A percentile compares a stretch with the other conserved stretches of the same genome.
phyloP scores from a whole-genome alignment of 2,329 filamentous ascomycete species.

The Neocatenulostroma microsporum region DNA sequence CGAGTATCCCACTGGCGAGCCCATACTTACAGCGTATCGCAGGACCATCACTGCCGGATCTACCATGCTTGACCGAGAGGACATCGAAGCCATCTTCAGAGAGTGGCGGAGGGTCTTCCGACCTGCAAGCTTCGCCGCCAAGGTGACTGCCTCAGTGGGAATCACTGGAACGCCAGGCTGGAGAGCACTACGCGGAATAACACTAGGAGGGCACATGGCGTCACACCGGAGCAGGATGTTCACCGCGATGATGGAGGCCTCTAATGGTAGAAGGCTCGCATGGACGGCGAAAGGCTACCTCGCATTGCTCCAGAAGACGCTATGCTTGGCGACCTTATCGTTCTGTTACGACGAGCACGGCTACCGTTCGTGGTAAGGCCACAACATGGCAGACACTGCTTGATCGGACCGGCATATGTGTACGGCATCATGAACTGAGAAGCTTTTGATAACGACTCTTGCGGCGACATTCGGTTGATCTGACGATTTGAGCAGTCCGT shows the following conservation, averaged over 20 bases:
- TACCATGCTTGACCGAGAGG: not conserved
- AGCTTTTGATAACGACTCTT: not conserved
- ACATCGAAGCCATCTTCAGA: not conserved
- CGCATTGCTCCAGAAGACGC: not conserved
- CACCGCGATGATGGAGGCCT: not conserved
- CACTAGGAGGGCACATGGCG: not conserved
- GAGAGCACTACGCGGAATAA: not conserved
- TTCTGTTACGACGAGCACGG: not conserved
- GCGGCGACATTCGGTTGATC: not conserved
- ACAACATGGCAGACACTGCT: not conserved
- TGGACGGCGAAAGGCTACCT: not conserved
- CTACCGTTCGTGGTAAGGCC: conserved; percentile 1
- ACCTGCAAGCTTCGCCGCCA: not conserved
- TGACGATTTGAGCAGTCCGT: not conserved
- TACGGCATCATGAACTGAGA: conserved; percentile 1
- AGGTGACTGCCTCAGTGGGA: not conserved
- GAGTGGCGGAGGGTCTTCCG: not conserved
- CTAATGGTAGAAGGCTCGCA: not conserved
- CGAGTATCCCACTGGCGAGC: conserved; percentile 1
- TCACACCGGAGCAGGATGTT: not conserved
- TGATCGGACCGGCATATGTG: conserved; percentile 1
- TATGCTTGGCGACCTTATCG: not conserved
- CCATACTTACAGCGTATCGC: not conserved
- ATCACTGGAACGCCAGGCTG: not conserved
- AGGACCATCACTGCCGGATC: not conserved